Base-by-base conservation (phyloP, 169 alveolate species). In the Cryptosporidium muris region DNA sequence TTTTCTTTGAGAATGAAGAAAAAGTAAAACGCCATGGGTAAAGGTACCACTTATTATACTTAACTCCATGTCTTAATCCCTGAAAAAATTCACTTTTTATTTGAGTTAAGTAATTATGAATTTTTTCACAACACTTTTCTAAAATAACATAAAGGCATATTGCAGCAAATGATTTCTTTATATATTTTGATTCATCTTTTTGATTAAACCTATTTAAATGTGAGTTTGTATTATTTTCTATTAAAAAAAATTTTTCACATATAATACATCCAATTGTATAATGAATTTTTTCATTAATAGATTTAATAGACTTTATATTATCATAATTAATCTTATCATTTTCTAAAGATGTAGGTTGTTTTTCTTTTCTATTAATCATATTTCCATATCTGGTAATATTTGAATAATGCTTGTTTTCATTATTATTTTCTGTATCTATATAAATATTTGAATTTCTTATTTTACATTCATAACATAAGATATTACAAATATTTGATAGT, bases 11-110 rank as follows among this genome's bases (percentile, higher is more conserved):
- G 45, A 74, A 74, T n/a, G 54, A 66, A 56, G 16, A 43, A 34
- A 74, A 74, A 2, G 85, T 74, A 62, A 74, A 74, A 8, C 85
- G 54, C 85, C 85, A 74, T 42, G 85, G 85, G 25, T 74, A 74
- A 14, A 58, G 54, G 16, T 74, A 60, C 85, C 85, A 74, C 49
- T 74, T 74, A 74, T 63, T 74, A 42, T 63, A 45, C 45, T 74
- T 74, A 53, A 74, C 60, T 7, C 54, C 16, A 45, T 38, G 51
- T 58, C 60, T 74, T 34, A 48, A 74, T 47, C 68, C 43, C 16
- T 74, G 45, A 14, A 60, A 3, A 11, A 49, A 54, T 37, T 74
- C 85, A 40, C 25, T 25, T 62, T 58, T 74, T 16, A 63, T 74
- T 8, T 4, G 7, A 56, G 54, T 58, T 45, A 74, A 58, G 25